Evolutionary conservation across 192 early-diverging fungal species (phyloP).

Genomic region (Phlyctochytrium bullatum): DNA sequence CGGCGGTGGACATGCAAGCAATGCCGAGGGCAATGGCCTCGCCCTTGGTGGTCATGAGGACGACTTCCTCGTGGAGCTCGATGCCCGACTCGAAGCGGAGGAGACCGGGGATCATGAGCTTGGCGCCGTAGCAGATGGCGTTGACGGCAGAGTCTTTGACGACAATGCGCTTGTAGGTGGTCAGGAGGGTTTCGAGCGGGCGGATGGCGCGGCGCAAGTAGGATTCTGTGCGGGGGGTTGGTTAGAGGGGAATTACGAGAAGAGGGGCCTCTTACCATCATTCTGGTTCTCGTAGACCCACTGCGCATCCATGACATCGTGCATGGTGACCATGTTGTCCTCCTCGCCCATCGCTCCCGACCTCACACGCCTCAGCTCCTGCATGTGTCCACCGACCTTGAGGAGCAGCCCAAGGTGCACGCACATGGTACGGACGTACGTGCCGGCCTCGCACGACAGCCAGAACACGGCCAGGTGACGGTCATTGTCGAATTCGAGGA

Average conservation of each 20-base stretch:
- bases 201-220: constrained; percentile 92
- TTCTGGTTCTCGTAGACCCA: constrained; percentile 98
- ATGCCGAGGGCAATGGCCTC: constrained; percentile 98
- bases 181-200: constrained; percentile 91
- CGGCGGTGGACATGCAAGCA: constrained; percentile 96
- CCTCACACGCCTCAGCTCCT: constrained; percentile 96
- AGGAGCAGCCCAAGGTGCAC: constrained; percentile 95
- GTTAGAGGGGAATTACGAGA: constrained; percentile 7
- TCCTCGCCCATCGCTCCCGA: constrained; percentile 89
- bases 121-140: constrained; percentile 99
- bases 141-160: constrained; percentile 99
- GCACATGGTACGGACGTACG: constrained; percentile 99
- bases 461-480: constrained; percentile 95
- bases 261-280: constrained; percentile 52
- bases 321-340: constrained; percentile 97
- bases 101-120: constrained; percentile 97
- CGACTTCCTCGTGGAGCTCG: constrained; percentile 95
- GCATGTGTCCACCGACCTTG: constrained; percentile 98
- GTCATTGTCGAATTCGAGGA: constrained; percentile 96
- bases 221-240: constrained; percentile 51
- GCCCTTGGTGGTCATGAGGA: constrained; percentile 99
- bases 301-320: constrained; percentile 98
- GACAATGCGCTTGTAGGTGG: constrained; percentile 94
- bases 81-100: constrained; percentile 93
- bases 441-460: constrained; percentile 98